These are phyloP conservation scores for Danielia oregonensis DNA, from an alignment of 805 yeast genomes.

Conservation along the genomic window DNA sequence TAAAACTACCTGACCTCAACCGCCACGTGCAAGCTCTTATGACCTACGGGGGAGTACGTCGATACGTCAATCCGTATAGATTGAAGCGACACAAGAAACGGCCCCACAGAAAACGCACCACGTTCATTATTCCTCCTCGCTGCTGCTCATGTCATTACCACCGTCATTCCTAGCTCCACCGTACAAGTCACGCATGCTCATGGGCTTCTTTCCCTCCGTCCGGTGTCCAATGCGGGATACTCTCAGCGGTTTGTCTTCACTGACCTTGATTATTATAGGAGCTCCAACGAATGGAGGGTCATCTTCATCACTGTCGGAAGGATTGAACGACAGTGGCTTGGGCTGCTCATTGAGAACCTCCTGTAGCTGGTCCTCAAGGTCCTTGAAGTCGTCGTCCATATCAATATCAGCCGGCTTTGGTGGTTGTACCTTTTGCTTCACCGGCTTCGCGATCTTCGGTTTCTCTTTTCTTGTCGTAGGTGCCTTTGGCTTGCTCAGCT, in stretches of 20 bases:
- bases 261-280: conserved; percentile 24
- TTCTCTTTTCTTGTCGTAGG: too few relatives aligned
- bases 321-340: conserved; percentile 4
- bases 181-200: conserved; percentile 37
- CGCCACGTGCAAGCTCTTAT: too few relatives aligned
- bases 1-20: too few relatives aligned
- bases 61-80: too few relatives aligned
- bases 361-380: conserved; percentile 39
- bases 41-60: too few relatives aligned
- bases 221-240: conserved; percentile 2
- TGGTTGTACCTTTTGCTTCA: conserved; percentile 3
- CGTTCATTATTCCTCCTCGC: conserved; percentile 34
- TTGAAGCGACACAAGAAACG: too few relatives aligned
- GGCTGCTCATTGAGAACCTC: conserved; percentile 37
- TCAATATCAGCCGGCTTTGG: conserved; percentile 15
- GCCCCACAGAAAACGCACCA: too few relatives aligned
- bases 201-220: conserved; percentile 23
- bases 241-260: conserved; percentile 16
- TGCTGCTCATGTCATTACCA: conserved; percentile 27
- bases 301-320: conserved; percentile 23
- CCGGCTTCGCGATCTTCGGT: conserved; percentile 7
- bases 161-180: conserved; percentile 25
- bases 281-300: conserved; percentile 21
- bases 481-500: too few relatives aligned
- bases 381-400: conserved; percentile 39